Conservation (phyloP, 805 yeast species). For the Candida patagonica region DNA sequence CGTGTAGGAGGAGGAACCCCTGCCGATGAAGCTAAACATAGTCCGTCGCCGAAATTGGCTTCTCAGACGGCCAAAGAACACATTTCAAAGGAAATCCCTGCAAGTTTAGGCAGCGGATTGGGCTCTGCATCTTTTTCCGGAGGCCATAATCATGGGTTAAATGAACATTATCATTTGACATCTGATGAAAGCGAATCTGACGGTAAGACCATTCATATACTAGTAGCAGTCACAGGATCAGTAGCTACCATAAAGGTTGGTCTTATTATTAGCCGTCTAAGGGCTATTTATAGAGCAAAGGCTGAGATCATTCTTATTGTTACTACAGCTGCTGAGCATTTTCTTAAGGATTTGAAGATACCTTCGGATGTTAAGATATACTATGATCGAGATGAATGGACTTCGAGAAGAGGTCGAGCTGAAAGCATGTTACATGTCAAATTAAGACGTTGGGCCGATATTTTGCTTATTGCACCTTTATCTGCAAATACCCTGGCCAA, state of each 20-base stretch:
- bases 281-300: slow-evolving; percentile 61
- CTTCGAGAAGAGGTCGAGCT: slow-evolving; percentile 55
- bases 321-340: slow-evolving; percentile 37
- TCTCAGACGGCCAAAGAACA: too few relatives aligned
- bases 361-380: slow-evolving; percentile 65
- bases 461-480: slow-evolving; percentile 82
- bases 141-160: neutral
- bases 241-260: slow-evolving; percentile 96
- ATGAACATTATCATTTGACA: neutral
- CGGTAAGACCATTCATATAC: slow-evolving; percentile 48
- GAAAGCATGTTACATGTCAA: slow-evolving; percentile 92
- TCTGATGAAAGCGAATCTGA: neutral
- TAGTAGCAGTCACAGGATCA: slow-evolving; percentile 90
- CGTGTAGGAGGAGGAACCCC: too few relatives aligned
- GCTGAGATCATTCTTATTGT: slow-evolving; percentile 79
- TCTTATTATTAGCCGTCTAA: slow-evolving; percentile 74
- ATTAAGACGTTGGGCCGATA: slow-evolving; percentile 93
- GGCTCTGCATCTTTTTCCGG: slow-evolving; percentile 1
- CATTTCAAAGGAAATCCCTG: too few relatives aligned
- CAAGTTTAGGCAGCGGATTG: neutral
- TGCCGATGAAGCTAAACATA: too few relatives aligned
- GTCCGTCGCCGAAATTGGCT: too few relatives aligned
- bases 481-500: slow-evolving; percentile 90
- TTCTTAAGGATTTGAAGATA: slow-evolving; percentile 26
- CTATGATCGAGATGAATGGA: slow-evolving; percentile 94